These are phyloP conservation scores for Camillea tinctor DNA, from an alignment of 2,329 filamentous ascomycete species.

Conservation along the genomic window DNA sequence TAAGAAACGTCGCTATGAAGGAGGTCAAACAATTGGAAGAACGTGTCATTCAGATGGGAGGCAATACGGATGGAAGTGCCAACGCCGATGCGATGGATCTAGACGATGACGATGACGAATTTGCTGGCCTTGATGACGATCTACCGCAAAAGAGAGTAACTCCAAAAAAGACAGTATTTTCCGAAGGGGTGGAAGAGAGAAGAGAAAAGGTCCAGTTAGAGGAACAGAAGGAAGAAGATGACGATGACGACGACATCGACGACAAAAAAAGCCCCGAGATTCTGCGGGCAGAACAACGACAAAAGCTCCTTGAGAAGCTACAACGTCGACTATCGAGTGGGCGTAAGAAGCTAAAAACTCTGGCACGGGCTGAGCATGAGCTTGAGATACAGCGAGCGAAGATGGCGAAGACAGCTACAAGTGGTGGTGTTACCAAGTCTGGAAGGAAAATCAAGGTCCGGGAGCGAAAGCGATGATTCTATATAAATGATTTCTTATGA, in stretches of 20 bases:
- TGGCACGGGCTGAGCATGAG: conserved; percentile 55
- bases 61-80: conserved; percentile 29
- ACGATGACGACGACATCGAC: conserved; percentile 38
- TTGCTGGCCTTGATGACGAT: conserved; percentile 30
- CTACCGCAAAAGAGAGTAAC: conserved; percentile 18
- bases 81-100: conserved; percentile 30
- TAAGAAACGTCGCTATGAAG: conserved; percentile 58
- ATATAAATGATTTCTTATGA: too few species aligned
- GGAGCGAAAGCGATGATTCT: conserved; percentile 55
- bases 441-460: conserved; percentile 63
- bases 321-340: conserved; percentile 48
- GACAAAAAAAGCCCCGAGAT: conserved; percentile 33
- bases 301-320: conserved; percentile 44
- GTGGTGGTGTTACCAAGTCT: conserved; percentile 56
- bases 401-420: conserved; percentile 65
- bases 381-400: conserved; percentile 59
- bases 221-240: conserved; percentile 15
- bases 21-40: conserved; percentile 57
- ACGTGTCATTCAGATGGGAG: conserved; percentile 47
- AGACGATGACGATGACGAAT: conserved; percentile 27
- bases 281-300: conserved; percentile 39
- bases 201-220: conserved; percentile 28
- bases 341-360: conserved; percentile 52
- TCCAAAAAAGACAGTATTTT: conserved; percentile 53
- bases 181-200: conserved; percentile 40